Base-by-base conservation (phyloP, 164 flowering plant species). In the Kingdonia uniflora region DNA sequence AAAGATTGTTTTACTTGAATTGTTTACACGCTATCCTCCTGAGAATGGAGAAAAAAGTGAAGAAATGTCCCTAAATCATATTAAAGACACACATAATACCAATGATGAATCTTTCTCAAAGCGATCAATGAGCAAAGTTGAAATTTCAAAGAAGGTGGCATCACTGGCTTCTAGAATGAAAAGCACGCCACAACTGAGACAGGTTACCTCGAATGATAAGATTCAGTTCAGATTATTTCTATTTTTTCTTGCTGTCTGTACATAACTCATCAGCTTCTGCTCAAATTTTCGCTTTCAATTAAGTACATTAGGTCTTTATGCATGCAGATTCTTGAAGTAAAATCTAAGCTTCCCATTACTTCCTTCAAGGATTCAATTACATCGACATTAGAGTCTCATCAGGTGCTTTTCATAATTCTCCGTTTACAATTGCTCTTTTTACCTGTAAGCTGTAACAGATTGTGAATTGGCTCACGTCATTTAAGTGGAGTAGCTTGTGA, bases 321-420 rank as follows among this genome's bases (percentile, higher is more conserved):
- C 29, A 0, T 75, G 72, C 84, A 94, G 99, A 73, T 89, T 41
- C 19, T 65, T 29, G 77, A 74, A 64, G 64, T 55, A 48, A 79
- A 83, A 67, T 74, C 78, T 51, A 87, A 76, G 66, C 95, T 94
- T 65, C 97, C 97, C 41, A 87, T 89, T 62, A 70, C 90, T 43
- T 76, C 92, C 17, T 94, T 75, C 64, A 65, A 49, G 65, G 95
- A 94, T 66, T 63, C 38, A 50, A 87, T 94, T 65, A 71, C 82
- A 19, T 80, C 92, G 8, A 63, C 84, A n/a, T 14, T 80, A 26
- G 80, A 79, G 48, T 72, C 85, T 63, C 67, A 85, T 61, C 97
- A 94, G 97, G 97, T 92, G 69, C 60, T 45, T 56, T 51, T 49
- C 21, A 17, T 42, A 11, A 43, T 42, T 53, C 19, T 5, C 10